Base-by-base conservation (phyloP, 192 early-diverging fungal genomes). In the Coemansia sp. region DNA sequence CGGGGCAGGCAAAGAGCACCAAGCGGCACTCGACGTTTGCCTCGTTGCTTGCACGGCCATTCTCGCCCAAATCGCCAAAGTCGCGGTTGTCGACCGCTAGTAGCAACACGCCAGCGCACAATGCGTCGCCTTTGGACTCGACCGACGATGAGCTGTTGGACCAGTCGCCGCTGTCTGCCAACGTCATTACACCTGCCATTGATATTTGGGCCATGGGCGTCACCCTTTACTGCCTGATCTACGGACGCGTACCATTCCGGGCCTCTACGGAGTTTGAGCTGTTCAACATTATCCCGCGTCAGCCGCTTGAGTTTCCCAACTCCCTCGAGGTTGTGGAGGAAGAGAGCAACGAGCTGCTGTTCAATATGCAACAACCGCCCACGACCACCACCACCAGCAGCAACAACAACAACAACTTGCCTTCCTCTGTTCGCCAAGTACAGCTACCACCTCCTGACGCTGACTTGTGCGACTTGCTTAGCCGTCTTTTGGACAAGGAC, bases 161-260 rank as follows among this genome's bases (percentile, higher is more conserved):
- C 27, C 58, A 67, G 8, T 36, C 47, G 41, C 58, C 56, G 30
- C 71, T 75, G 54, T 65, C 66, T 54, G 22, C 77, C 64, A 67
- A 72, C 21, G 81, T 80, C 8, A 85, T 89, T 14, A 89, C 87
- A 19, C 89, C 88, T 38, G 89, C 90, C 0, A 98, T 98, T 42
- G 96, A 98, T 66, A 85, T 98, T 9, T 98, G 96, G 96, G 96
- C 96, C 27, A 80, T 97, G 51, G 96, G 96, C 1, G 94, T 97
- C 19, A 97, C 92, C 8, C 80, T 98, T 13, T 98, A 92, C 74
- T 97, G 94, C 60, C 78, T 98, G 34, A 76, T 95, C 5, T 97
- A 87, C 70, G 96, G 96, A 8, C 73, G 80, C 29, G 90, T 93
- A 45, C 96, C 96, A 11, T 98, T 98, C 68, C 84, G 85, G 15